Percentiles rank a stretch among this genome's conserved stretches.
phyloP scores from a whole-genome alignment of 208 protist genomes.

The Willaertia magna region DNA sequence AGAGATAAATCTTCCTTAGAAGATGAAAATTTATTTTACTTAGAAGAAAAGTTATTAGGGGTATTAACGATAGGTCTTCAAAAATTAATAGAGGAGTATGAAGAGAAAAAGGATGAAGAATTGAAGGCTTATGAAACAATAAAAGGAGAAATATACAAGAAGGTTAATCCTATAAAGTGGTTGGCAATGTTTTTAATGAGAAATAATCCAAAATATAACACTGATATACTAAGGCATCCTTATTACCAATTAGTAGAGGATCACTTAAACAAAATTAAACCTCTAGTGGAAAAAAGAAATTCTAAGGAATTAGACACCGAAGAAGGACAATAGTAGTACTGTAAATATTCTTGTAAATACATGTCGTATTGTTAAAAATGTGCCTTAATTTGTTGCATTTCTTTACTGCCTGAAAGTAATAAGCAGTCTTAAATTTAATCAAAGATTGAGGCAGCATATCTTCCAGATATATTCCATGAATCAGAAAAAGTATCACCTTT shows the following conservation, averaged over 20 bases:
- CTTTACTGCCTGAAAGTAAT: no score
- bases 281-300: background rate
- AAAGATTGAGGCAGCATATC: background rate
- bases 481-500: background rate
- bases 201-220: conserved; percentile 3
- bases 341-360: no score
- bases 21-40: background rate
- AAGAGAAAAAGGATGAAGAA: background rate
- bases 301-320: no score
- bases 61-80: background rate
- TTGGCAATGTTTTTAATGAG: background rate
- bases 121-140: background rate
- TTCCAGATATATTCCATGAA: background rate
- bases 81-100: background rate
- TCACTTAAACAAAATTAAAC: background rate
- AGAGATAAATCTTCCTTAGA: background rate
- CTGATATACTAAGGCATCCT: background rate
- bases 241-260: conserved; percentile 1
- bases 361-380: no score
- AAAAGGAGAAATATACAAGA: background rate
- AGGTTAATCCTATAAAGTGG: background rate
- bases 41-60: conserved; percentile 2
- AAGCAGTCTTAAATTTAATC: no score
- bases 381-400: no score
- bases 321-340: no score